Conservation (phyloP, 805 yeast genomes). For the Kodamaea hsintzibuensis region DNA sequence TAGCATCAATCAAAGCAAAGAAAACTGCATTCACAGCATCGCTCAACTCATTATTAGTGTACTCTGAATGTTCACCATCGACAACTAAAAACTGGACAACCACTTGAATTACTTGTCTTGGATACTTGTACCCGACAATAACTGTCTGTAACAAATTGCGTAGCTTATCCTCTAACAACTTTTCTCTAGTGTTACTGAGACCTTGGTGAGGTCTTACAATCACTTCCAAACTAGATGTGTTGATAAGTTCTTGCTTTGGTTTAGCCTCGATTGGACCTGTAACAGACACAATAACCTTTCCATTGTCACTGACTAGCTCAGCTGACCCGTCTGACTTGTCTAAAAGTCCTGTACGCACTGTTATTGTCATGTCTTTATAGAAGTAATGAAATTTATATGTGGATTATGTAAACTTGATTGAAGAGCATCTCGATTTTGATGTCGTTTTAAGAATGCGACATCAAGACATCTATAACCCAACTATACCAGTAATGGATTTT, state of each 20-base stretch:
- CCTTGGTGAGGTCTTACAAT: conserved; percentile 79
- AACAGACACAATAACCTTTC: conserved; percentile 71
- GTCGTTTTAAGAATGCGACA: background rate
- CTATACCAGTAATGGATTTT: conserved; percentile 22
- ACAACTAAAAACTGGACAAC: conserved; percentile 42
- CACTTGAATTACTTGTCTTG: conserved; percentile 61
- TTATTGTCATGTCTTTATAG: background rate
- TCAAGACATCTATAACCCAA: background rate
- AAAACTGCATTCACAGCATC: conserved; percentile 72
- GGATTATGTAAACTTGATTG: background rate
- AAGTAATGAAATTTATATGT: background rate
- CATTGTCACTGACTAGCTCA: conserved; percentile 47
- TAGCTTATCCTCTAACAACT: conserved; percentile 69
- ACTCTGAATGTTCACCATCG: conserved; percentile 24
- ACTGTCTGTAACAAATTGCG: conserved; percentile 60
- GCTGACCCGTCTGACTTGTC: conserved; percentile 82
- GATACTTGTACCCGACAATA: conserved; percentile 64
- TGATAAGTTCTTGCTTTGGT: conserved; percentile 80
- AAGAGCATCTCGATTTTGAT: background rate
- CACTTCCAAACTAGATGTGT: conserved; percentile 73
- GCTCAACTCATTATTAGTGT: conserved; percentile 54
- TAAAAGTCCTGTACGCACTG: conserved; percentile 5
- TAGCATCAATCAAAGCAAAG: conserved; percentile 79
- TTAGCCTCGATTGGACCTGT: conserved; percentile 91
- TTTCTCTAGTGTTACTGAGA: conserved; percentile 72